Base-by-base conservation (phyloP, 108 stramenopile species). In the Cyclotella sp. region DNA sequence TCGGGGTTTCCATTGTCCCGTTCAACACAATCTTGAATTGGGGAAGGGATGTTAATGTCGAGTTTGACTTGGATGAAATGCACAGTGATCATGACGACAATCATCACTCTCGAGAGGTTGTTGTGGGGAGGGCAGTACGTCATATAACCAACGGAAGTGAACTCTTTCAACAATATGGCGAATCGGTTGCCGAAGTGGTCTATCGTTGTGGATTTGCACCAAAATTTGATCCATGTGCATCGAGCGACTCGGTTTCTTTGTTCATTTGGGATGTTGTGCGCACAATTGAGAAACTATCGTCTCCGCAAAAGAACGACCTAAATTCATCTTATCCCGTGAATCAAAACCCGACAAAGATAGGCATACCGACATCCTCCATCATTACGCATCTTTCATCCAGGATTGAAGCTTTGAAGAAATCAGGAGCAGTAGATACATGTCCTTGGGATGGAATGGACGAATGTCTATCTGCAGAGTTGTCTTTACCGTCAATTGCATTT, bases 1-100 rank as follows among this genome's bases (percentile, higher is more conserved):
- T 76, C 49, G 76, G 68, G 40, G 67, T 69, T 3, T 58, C 34
- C 13, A 68, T 69, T 39, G 67, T 76, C n/a, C 76, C 68, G 0
- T 76, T 76, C 29, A 76, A 69, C 45, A 69, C 76, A 13, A 76
- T 67, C 29, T 47, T 69, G 47, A 76, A 76, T 41, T 76, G 76
- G 59, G 58, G 29, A 6, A 51, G 39, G 0, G 60, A 7, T 21
- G 58, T 59, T 8, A 76, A 76, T 69, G 76, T 76, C 22, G 68
- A 76, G 49, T 69, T 76, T 43, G 68, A 76, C 49, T n/a, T 76
- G 44, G 68, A 61, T 28, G 55, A 62, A 39, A 27, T 19, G 13
- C 47, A 54, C 9, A 34, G n/a, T 18, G 0, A 34, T 9, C 12
- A n/a, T 2, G 6, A 34, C 6, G 6, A 34, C 34, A 34, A 34